These are phyloP conservation scores for Protostelium mycophagum DNA, from an alignment of 78 protist genomes.

Conservation along the genomic window DNA sequence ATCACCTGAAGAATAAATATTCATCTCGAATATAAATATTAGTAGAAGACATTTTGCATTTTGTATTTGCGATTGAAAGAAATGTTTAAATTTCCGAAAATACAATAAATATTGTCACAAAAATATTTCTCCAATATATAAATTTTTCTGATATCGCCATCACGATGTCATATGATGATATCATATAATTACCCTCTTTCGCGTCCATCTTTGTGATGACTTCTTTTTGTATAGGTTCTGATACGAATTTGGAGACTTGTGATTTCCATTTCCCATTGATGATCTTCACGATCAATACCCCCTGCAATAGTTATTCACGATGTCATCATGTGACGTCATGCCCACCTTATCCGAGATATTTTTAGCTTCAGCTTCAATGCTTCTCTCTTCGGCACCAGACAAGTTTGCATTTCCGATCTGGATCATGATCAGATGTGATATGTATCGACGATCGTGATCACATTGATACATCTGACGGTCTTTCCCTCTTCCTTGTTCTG, in stretches of 20 bases:
- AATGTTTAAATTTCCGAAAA: no score
- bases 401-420: not conserved
- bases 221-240: not conserved
- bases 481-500: not conserved
- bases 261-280: not conserved
- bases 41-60: no score
- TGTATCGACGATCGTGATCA: not conserved
- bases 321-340: not conserved
- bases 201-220: not conserved
- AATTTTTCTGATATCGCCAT: no score
- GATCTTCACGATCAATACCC: not conserved
- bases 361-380: not conserved
- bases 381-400: conserved; percentile 2
- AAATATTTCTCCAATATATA: no score
- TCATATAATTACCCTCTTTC: no score
- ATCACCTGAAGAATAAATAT: no score
- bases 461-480: not conserved
- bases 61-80: no score
- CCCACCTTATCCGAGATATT: not conserved
- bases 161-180: no score
- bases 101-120: no score
- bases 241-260: not conserved
- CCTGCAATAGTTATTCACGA: no score
- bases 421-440: not conserved
- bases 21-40: no score